Conservation (phyloP, 768 basidiomycete genomes). For the Panus rudis region DNA sequence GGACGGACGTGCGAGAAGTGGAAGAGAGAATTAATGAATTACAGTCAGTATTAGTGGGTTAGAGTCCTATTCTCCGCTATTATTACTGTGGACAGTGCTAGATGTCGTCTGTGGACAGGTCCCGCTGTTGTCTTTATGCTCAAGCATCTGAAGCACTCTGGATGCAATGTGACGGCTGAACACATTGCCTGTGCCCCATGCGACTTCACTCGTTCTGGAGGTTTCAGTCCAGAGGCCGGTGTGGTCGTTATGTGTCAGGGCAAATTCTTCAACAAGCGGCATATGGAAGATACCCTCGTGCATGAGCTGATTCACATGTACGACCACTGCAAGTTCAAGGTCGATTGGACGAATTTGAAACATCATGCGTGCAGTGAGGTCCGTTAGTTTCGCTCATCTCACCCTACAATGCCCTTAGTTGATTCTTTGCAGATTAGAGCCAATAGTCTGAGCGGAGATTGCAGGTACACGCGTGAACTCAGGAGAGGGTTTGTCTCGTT, state of each 20-base stretch:
- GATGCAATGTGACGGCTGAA: slow-evolving; percentile 60
- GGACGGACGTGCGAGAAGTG: slow-evolving; percentile 44
- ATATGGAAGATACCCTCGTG: slow-evolving; percentile 89
- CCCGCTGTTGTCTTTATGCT: slow-evolving; percentile 88
- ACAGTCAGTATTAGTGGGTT: slow-evolving; percentile 34
- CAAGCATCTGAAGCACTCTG: slow-evolving; percentile 74
- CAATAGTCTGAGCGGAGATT: slow-evolving; percentile 91
- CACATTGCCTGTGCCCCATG: slow-evolving; percentile 86
- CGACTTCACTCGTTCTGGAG: slow-evolving; percentile 64
- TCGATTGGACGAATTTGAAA: slow-evolving; percentile 83
- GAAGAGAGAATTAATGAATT: slow-evolving; percentile 40
- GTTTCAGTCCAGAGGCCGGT: slow-evolving; percentile 72
- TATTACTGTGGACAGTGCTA: slow-evolving; percentile 1
- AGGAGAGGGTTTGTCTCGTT: slow-evolving; percentile 70
- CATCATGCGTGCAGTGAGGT: slow-evolving; percentile 99
- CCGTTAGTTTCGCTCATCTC: slow-evolving; percentile 20
- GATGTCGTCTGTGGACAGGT: slow-evolving; percentile 37
- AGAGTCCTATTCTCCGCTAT: slow-evolving; percentile 1
- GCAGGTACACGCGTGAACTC: slow-evolving; percentile 78
- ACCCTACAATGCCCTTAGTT: slow-evolving; percentile 2
- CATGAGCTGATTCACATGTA: slow-evolving; percentile 96
- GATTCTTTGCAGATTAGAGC: slow-evolving; percentile 74
- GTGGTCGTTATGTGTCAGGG: slow-evolving; percentile 84
- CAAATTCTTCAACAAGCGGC: slow-evolving; percentile 68
- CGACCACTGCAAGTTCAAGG: slow-evolving; percentile 91